These are phyloP conservation scores for Hypoxylon sp. DNA, from an alignment of 2,329 filamentous ascomycete species.

Conservation along the genomic window DNA sequence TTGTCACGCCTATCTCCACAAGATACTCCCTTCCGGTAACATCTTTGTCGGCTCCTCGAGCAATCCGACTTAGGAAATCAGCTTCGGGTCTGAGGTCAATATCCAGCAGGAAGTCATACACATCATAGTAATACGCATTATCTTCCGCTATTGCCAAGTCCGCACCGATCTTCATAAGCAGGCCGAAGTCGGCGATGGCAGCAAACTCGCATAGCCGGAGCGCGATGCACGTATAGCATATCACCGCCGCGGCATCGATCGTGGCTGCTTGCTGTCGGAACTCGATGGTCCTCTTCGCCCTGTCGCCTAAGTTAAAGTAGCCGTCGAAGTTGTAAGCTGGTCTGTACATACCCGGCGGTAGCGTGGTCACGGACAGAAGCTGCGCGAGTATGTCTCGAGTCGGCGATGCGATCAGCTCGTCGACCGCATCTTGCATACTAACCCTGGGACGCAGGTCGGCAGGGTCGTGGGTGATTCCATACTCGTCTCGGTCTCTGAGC, in stretches of 20 bases:
- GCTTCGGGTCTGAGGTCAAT: constrained; percentile 21
- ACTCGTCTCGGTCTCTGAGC: too few species aligned
- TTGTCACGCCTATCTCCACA: not conserved
- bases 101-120: constrained; percentile 23
- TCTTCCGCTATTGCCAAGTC: constrained; percentile 15
- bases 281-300: constrained; percentile 27
- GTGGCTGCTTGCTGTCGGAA: constrained; percentile 24
- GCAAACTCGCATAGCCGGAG: constrained; percentile 23
- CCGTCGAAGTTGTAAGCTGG: not conserved
- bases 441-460: too few species aligned
- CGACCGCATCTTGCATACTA: constrained; percentile 11
- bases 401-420: not conserved
- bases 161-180: constrained; percentile 1
- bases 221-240: constrained; percentile 17
- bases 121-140: constrained; percentile 13
- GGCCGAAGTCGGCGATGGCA: not conserved
- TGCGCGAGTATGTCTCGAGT: not conserved
- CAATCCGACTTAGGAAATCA: constrained; percentile 6
- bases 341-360: rapidly evolving
- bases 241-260: constrained; percentile 17
- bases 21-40: constrained; percentile 6
- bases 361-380: constrained; percentile 1
- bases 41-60: constrained; percentile 1
- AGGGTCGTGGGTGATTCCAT: too few species aligned
- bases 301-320: not conserved